Evolutionary conservation across 495 filamentous ascomycete species (phyloP).

Genomic region (Penicillium macrosclerotiorum): DNA sequence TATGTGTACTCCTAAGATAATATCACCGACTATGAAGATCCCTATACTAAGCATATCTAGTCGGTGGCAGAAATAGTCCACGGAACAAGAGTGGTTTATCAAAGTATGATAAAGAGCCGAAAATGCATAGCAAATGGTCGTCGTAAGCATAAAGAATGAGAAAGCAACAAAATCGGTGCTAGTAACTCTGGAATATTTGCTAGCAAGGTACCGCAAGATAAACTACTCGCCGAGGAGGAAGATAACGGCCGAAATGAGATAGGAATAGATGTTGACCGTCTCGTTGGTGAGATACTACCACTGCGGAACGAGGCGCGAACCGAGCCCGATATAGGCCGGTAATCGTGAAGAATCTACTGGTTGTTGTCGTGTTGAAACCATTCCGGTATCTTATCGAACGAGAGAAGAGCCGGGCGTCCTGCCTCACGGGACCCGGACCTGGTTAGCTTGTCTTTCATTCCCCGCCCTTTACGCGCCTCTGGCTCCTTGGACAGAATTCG

Average conservation of each 20-base stretch:
- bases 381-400: slow-evolving; percentile 30
- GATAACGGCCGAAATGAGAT: slow-evolving; percentile 23
- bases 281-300: slow-evolving; percentile 34
- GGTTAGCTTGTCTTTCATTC: slow-evolving; percentile 15
- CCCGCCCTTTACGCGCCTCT: slow-evolving; percentile 7
- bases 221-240: slow-evolving; percentile 19
- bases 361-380: slow-evolving; percentile 26
- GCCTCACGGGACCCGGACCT: slow-evolving; percentile 3
- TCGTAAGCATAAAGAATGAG: slow-evolving; percentile 26
- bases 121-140: slow-evolving; percentile 19
- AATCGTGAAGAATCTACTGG: slow-evolving; percentile 24
- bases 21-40: slow-evolving; percentile 19
- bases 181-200: slow-evolving; percentile 20
- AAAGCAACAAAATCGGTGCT: slow-evolving; percentile 22
- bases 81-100: slow-evolving; percentile 25
- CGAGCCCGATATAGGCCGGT: slow-evolving; percentile 32
- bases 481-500: slow-evolving; percentile 21
- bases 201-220: slow-evolving; percentile 20
- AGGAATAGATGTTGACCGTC: slow-evolving; percentile 33
- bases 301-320: slow-evolving; percentile 25
- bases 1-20: slow-evolving; percentile 31
- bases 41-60: slow-evolving; percentile 27
- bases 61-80: slow-evolving; percentile 23
- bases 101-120: slow-evolving; percentile 31
- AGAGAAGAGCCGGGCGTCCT: slow-evolving; percentile 22